These are phyloP conservation scores for Cubamyces sp. DNA, from an alignment of 768 basidiomycete genomes.

Conservation along the genomic window DNA sequence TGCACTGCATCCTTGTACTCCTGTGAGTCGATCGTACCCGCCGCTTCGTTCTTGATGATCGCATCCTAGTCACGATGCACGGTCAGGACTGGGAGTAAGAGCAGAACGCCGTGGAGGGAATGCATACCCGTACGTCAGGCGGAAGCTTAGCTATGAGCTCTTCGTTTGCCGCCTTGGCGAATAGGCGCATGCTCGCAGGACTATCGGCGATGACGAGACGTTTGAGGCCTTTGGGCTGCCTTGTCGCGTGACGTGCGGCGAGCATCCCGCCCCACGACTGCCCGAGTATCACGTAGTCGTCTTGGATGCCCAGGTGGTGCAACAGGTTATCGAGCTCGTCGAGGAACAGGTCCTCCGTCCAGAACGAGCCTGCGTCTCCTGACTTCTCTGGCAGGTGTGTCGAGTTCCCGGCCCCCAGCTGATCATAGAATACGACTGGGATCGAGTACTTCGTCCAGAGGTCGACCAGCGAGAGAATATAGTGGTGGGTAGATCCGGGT, in stretches of 20 bases:
- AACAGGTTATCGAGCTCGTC: slow-evolving; percentile 58
- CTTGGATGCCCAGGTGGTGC: slow-evolving; percentile 42
- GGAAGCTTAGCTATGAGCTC: slow-evolving; percentile 43
- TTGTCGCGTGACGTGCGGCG: slow-evolving; percentile 44
- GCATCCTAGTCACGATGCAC: slow-evolving; percentile 19
- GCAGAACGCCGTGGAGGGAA: slow-evolving; percentile 12
- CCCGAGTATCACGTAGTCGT: slow-evolving; percentile 50
- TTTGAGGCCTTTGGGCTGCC: slow-evolving; percentile 43
- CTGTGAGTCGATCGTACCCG: slow-evolving; percentile 44
- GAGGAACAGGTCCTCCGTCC: slow-evolving; percentile 54
- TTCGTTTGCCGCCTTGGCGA: slow-evolving; percentile 39
- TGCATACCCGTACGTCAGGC: slow-evolving; percentile 33
- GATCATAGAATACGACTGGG: slow-evolving; percentile 55
- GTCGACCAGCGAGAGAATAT: slow-evolving; percentile 43
- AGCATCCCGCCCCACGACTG: slow-evolving; percentile 67
- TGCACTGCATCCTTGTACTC: slow-evolving; percentile 50
- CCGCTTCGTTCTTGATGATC: slow-evolving; percentile 46
- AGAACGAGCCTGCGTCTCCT: slow-evolving; percentile 36
- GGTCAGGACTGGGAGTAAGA: not conserved
- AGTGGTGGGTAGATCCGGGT: slow-evolving; percentile 46
- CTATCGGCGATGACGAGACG: slow-evolving; percentile 37
- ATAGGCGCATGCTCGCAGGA: slow-evolving; percentile 36
- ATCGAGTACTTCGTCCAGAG: slow-evolving; percentile 36
- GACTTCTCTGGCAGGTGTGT: slow-evolving; percentile 46
- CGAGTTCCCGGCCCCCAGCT: slow-evolving; percentile 50